Evolutionary conservation across 1,139 yeast species (phyloP).

Genomic region (Saccharomyces hybrid): DNA sequence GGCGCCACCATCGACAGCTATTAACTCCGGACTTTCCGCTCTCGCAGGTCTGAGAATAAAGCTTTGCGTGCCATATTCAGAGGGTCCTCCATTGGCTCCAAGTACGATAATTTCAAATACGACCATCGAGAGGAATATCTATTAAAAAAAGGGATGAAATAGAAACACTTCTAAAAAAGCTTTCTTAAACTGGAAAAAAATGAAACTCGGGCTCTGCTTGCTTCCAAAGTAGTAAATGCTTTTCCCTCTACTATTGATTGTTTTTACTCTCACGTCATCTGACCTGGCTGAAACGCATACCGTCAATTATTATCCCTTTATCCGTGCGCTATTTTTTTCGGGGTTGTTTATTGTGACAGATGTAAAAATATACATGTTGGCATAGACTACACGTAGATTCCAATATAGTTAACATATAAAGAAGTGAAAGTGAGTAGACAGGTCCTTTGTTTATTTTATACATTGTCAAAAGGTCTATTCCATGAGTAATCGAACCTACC

Average conservation of each 20-base stretch:
- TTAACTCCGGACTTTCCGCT: conserved; percentile 35
- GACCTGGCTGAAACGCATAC: neutral
- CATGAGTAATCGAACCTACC: neutral
- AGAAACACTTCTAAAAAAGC: neutral
- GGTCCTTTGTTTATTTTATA: neutral
- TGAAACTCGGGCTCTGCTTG: neutral
- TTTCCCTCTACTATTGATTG: neutral
- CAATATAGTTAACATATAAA: neutral
- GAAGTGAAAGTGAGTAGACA: neutral
- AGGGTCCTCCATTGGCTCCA: conserved; percentile 77
- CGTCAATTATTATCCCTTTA: conserved; percentile 2
- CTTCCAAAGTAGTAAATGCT: neutral
- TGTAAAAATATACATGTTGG: neutral
- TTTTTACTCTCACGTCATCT: neutral
- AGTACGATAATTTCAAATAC: conserved; percentile 48
- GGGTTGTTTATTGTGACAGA: neutral
- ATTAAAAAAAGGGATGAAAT: neutral
- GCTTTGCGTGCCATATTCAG: conserved; percentile 60
- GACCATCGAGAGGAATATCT: neutral
- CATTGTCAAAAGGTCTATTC: neutral
- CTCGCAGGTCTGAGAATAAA: conserved; percentile 52
- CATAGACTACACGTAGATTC: neutral
- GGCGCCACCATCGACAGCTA: conserved; percentile 75
- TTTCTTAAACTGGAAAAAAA: neutral
- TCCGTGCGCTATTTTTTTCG: neutral